Evolutionary conservation across 371 early-diverging fungal genomes (phyloP).

Genomic region (Parasitella parasitica): DNA sequence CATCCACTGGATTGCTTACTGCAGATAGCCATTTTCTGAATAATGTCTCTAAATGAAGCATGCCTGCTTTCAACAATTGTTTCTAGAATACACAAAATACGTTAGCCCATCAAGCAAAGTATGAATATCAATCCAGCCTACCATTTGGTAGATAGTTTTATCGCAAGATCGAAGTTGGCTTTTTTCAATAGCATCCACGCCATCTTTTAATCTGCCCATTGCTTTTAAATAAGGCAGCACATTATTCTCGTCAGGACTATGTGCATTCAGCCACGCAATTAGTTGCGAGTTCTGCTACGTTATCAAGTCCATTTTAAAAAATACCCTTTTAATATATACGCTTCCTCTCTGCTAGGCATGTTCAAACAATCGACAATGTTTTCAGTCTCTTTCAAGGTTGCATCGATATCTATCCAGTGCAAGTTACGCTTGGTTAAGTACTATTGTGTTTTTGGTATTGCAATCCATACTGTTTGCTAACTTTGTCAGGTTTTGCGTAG

Average conservation of each 20-base stretch:
- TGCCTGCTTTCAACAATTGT: conserved; percentile 58
- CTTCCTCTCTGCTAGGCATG: conserved; percentile 73
- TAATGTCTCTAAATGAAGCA: conserved; percentile 54
- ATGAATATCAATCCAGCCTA: too few species aligned
- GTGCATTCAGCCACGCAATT: too few species aligned
- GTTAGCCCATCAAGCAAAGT: too few species aligned
- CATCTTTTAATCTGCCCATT: conserved; percentile 57
- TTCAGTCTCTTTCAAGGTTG: conserved; percentile 69
- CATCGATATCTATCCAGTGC: conserved; percentile 71
- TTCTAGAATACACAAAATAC: conserved; percentile 38
- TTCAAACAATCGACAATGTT: conserved; percentile 78
- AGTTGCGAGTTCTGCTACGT: too few species aligned
- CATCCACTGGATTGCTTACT: conserved; percentile 53
- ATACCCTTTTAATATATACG: conserved; percentile 62
- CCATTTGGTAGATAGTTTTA: conserved; percentile 54
- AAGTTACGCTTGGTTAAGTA: too few species aligned
- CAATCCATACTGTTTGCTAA: conserved; percentile 69
- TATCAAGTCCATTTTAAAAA: too few species aligned
- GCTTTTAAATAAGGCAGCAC: conserved; percentile 54
- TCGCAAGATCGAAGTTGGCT: conserved; percentile 56
- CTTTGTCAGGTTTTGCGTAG: conserved; percentile 80
- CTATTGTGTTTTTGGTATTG: too few species aligned
- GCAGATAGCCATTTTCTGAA: conserved; percentile 55
- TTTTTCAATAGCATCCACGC: conserved; percentile 53
- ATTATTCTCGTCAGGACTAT: conserved; percentile 55